phyloP scores from a whole-genome alignment of 139 green algal genomes.

The Diplosphaera chodatii region DNA sequence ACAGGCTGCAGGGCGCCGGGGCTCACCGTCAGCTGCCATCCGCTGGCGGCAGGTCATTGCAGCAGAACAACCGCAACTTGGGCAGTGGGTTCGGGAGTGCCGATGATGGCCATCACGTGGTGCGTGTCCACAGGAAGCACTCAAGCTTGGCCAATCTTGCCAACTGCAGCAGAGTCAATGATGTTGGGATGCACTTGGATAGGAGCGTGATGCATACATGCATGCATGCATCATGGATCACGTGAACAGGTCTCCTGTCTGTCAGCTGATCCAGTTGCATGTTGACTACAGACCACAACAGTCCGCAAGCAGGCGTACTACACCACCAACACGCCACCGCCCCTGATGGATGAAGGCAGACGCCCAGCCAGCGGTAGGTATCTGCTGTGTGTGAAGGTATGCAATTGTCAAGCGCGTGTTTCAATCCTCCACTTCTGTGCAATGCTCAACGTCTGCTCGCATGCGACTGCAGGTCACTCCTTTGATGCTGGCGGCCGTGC shows the following conservation, averaged over 20 bases:
- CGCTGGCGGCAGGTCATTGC: slow-evolving; percentile 8
- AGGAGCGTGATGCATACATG: too few species aligned
- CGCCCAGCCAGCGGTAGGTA: not conserved
- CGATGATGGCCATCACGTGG: not conserved
- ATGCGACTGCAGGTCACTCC: too few species aligned
- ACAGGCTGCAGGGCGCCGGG: slow-evolving; percentile 24
- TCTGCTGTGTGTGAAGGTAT: not conserved
- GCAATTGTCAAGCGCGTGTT: too few species aligned
- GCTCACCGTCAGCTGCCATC: not conserved
- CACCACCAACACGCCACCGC: not conserved
- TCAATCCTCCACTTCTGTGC: too few species aligned
- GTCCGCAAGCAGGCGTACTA: slow-evolving; percentile 29
- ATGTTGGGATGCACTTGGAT: too few species aligned
- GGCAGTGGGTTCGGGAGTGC: not conserved
- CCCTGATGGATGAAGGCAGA: too few species aligned
- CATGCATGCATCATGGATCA: not conserved
- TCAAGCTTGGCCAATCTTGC: too few species aligned
- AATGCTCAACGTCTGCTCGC: too few species aligned
- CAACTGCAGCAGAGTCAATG: not conserved
- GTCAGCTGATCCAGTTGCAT: not conserved
- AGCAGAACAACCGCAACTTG: slow-evolving; percentile 39
- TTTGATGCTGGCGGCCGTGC: too few species aligned
- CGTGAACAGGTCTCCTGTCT: not conserved
- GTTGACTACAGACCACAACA: slow-evolving; percentile 34
- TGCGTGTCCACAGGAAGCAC: too few species aligned